Evolutionary conservation across 176 grass and related monocot genomes (phyloP).

Genomic region (Hsuehochloa calcarea): DNA sequence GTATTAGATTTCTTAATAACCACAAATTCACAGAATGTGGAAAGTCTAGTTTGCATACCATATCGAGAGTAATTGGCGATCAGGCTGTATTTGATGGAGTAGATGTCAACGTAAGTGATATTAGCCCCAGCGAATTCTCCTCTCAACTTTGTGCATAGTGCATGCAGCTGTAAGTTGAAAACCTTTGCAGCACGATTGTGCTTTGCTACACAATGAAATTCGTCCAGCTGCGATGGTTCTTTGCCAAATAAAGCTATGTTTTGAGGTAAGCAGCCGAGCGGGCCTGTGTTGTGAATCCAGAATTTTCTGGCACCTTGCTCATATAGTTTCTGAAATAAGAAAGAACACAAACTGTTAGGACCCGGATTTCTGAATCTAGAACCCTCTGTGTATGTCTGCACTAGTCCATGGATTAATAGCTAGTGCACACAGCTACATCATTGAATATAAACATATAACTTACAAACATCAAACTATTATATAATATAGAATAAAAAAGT

Average conservation of each 20-base stretch:
- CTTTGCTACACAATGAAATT: constrained; percentile 69
- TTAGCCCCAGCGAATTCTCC: constrained; percentile 58
- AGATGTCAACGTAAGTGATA: constrained; percentile 88
- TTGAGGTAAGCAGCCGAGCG: constrained; percentile 93
- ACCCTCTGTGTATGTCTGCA: too few species aligned
- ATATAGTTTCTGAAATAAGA: constrained; percentile 72
- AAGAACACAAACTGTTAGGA: neutral
- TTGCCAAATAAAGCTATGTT: constrained; percentile 79
- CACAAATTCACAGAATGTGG: neutral
- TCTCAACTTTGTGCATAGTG: constrained; percentile 78
- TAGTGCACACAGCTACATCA: too few species aligned
- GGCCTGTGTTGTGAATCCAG: constrained; percentile 99
- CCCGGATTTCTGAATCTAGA: too few species aligned
- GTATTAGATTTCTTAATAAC: neutral
- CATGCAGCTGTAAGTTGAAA: constrained; percentile 90
- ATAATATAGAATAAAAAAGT: too few species aligned
- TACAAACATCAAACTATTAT: too few species aligned
- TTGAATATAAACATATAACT: too few species aligned
- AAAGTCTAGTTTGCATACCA: constrained; percentile 53
- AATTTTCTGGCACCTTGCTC: constrained; percentile 93
- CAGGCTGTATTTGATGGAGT: constrained; percentile 80
- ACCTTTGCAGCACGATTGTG: constrained; percentile 85
- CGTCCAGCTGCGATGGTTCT: constrained; percentile 79
- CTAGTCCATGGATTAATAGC: too few species aligned
- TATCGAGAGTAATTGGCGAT: constrained; percentile 85